Percentiles rank a stretch among this genome's conserved stretches.
Conservation (phyloP, 306 rosid genomes). For the Vachellia collinsii region DNA sequence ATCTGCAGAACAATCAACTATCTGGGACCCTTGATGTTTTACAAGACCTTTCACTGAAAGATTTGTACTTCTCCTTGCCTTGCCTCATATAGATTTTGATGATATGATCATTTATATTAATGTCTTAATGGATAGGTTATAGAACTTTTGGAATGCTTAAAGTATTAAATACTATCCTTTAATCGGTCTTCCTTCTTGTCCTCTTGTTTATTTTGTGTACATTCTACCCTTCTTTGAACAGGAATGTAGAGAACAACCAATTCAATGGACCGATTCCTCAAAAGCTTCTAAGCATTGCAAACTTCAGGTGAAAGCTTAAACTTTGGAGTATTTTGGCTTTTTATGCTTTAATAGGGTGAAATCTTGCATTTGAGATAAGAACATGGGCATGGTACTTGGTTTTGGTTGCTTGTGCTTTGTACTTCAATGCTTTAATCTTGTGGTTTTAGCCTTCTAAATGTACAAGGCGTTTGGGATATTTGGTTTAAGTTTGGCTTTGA, state of each 20-base stretch:
- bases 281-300: conserved; percentile 78
- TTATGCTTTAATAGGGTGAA: conserved; percentile 30
- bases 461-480: conserved; percentile 17
- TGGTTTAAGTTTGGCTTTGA: conserved; percentile 22
- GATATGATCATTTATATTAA: conserved; percentile 12
- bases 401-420: conserved; percentile 12
- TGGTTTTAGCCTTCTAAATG: not conserved
- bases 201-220: conserved; percentile 21
- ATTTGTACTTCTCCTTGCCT: conserved; percentile 71
- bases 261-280: conserved; percentile 88
- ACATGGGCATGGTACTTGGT: conserved; percentile 24
- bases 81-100: conserved; percentile 33
- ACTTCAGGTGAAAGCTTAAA: conserved; percentile 59
- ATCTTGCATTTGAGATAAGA: conserved; percentile 33
- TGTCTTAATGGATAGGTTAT: conserved; percentile 15
- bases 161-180: conserved; percentile 28
- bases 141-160: conserved; percentile 24
- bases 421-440: conserved; percentile 24
- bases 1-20: conserved; percentile 80
- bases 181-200: conserved; percentile 14
- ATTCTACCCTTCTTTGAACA: conserved; percentile 50
- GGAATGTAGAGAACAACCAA: conserved; percentile 87
- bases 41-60: conserved; percentile 78
- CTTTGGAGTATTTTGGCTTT: conserved; percentile 19
- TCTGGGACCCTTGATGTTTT: conserved; percentile 82